A percentile compares a stretch with the other conserved stretches of the same genome.
Evolutionary conservation across 176 grass and related monocot genomes (phyloP).

Genomic region (Eleusine coracana): DNA sequence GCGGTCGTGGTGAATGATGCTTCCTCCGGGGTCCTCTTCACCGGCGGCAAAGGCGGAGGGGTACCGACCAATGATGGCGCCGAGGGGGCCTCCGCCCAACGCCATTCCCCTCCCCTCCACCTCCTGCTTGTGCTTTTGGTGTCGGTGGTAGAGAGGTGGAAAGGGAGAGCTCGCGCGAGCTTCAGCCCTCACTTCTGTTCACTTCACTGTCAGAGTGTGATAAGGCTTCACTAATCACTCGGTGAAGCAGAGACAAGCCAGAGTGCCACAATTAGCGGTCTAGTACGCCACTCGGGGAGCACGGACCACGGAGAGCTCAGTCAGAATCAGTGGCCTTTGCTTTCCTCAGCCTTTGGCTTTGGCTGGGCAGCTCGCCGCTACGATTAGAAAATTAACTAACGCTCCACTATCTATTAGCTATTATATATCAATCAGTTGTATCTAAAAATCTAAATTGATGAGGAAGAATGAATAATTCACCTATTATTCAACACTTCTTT

Average conservation of each 20-base stretch:
- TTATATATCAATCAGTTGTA: too few relatives aligned
- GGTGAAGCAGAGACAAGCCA: not conserved
- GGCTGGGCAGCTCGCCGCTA: too few relatives aligned
- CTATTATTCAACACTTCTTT: too few relatives aligned
- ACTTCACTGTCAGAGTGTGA: not conserved
- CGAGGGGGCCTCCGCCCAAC: conserved; percentile 61
- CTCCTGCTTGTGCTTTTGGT: not conserved
- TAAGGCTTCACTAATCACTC: not conserved
- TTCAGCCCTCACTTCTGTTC: too few relatives aligned
- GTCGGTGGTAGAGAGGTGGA: conserved; percentile 4
- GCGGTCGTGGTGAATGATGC: conserved; percentile 77
- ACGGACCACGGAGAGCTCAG: not conserved
- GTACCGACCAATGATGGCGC: conserved; percentile 77
- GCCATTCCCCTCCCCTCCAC: not conserved
- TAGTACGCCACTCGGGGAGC: not conserved
- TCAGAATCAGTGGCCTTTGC: not conserved
- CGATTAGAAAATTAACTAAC: too few relatives aligned
- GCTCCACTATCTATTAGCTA: too few relatives aligned
- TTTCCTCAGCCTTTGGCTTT: not conserved
- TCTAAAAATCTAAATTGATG: too few relatives aligned
- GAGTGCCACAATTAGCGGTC: not conserved
- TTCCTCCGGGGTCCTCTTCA: conserved; percentile 36
- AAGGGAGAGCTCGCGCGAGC: not conserved
- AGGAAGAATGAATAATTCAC: too few relatives aligned
- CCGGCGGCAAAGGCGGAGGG: conserved; percentile 41